phyloP scores from a whole-genome alignment of 106 monocot genomes.

The Triglochin maritima region DNA sequence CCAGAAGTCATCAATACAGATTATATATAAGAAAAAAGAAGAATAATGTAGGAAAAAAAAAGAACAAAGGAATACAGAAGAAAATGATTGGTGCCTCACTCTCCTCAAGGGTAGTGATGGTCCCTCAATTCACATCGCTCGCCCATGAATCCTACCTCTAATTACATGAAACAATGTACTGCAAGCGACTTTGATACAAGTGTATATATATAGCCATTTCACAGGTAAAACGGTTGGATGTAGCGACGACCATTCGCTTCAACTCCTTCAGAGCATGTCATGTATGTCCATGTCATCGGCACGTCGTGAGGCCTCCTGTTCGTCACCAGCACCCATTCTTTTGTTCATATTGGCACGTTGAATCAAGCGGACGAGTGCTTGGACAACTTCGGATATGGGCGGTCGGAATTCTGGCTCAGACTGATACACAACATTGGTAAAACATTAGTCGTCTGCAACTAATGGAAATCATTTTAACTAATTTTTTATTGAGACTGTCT shows the following conservation, averaged over 20 bases:
- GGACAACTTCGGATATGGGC: conserved; percentile 93
- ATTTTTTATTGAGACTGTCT: not conserved
- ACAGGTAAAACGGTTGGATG: not conserved
- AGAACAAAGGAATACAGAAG: not conserved
- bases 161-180: not conserved
- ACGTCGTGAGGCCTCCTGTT: conserved; percentile 21
- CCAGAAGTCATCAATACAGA: not conserved
- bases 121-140: not conserved
- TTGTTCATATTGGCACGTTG: conserved; percentile 75
- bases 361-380: conserved; percentile 67
- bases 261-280: conserved; percentile 1
- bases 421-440: conserved; percentile 18
- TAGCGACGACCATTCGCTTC: no score
- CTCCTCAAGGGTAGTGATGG: not conserved
- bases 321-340: conserved; percentile 34
- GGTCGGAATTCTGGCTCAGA: conserved; percentile 86
- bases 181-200: not conserved
- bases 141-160: not conserved
- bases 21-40: not conserved
- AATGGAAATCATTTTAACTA: not conserved
- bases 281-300: conserved; percentile 9
- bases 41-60: no score
- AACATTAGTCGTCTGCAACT: not conserved
- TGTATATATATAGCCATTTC: not conserved
- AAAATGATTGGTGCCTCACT: not conserved